Percentiles rank a stretch among this genome's conserved stretches.
Conservation (phyloP, 1,284 basidiomycete genomes). For the Cryptococcus amylolentus region DNA sequence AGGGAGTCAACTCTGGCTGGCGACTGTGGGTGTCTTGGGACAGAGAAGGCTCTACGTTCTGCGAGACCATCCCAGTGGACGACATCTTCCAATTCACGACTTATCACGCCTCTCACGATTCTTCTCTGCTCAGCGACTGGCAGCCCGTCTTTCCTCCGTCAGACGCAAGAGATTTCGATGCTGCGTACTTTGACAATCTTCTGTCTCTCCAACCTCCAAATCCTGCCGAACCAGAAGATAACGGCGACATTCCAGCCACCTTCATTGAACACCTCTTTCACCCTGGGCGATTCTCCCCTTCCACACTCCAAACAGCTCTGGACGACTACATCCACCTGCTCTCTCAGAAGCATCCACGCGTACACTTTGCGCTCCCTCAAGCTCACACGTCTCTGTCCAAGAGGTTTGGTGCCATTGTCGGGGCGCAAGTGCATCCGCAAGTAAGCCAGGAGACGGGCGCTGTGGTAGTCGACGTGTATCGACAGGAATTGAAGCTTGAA, state of each 20-base stretch:
- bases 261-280: conserved; percentile 78
- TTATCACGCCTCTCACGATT: conserved; percentile 20
- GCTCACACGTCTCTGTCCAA: conserved; percentile 65
- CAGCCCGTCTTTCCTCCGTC: conserved; percentile 20
- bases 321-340: conserved; percentile 73
- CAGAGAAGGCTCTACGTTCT: conserved; percentile 22
- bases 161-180: conserved; percentile 67
- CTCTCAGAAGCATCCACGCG: conserved; percentile 5
- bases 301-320: conserved; percentile 73
- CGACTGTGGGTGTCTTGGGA: conserved; percentile 52
- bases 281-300: conserved; percentile 78
- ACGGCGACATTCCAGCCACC: conserved; percentile 56
- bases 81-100: conserved; percentile 41
- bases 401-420: conserved; percentile 78
- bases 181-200: conserved; percentile 79
- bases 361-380: conserved; percentile 17
- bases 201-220: conserved; percentile 64
- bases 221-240: conserved; percentile 33
- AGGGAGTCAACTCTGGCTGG: conserved; percentile 40
- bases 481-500: conserved; percentile 77
- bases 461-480: conserved; percentile 70
- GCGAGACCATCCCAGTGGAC: conserved; percentile 32
- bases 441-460: conserved; percentile 74
- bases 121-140: conserved; percentile 34
- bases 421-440: conserved; percentile 70